Conservation (phyloP, 75 land plant species). For the Adiantum capillusveneris region DNA sequence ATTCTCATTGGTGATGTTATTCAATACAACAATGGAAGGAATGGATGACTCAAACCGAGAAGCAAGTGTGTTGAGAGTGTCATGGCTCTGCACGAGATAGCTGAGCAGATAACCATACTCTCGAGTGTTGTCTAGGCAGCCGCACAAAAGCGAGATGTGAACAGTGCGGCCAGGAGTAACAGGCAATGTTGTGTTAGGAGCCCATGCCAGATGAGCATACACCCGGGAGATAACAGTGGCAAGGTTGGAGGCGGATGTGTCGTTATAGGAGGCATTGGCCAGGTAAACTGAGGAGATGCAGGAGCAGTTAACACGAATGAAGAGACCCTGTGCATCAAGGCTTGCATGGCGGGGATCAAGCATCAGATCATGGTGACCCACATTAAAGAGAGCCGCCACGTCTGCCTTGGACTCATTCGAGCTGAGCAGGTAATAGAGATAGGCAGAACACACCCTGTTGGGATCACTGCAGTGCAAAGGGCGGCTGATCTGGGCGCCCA, state of each 20-base stretch:
- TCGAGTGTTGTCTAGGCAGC: conserved; percentile 69
- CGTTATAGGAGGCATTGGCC: conserved; percentile 52
- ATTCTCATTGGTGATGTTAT: conserved; percentile 42
- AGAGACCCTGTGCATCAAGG: conserved; percentile 10
- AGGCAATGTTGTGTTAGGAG: conserved; percentile 18
- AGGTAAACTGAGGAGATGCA: conserved; percentile 38
- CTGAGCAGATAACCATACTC: conserved; percentile 48
- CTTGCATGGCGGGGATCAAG: conserved; percentile 12
- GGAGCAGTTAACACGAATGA: conserved; percentile 60
- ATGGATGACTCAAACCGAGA: conserved; percentile 63
- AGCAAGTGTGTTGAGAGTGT: conserved; percentile 38
- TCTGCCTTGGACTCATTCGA: conserved; percentile 24
- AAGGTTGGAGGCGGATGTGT: conserved; percentile 17
- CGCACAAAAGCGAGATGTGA: conserved; percentile 50
- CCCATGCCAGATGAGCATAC: conserved; percentile 38
- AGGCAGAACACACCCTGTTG: conserved; percentile 50
- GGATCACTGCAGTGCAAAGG: conserved; percentile 56
- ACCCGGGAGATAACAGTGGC: conserved; percentile 18
- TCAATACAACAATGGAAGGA: conserved; percentile 51
- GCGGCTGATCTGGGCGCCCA: too few species aligned
- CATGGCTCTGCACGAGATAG: conserved; percentile 44
- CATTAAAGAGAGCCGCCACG: conserved; percentile 60
- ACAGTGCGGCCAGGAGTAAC: conserved; percentile 41
- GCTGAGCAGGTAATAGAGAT: conserved; percentile 36
- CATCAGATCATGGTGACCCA: conserved; percentile 35